Evolutionary conservation across 768 basidiomycete species (phyloP).

Genomic region (Pulveroboletus frians): DNA sequence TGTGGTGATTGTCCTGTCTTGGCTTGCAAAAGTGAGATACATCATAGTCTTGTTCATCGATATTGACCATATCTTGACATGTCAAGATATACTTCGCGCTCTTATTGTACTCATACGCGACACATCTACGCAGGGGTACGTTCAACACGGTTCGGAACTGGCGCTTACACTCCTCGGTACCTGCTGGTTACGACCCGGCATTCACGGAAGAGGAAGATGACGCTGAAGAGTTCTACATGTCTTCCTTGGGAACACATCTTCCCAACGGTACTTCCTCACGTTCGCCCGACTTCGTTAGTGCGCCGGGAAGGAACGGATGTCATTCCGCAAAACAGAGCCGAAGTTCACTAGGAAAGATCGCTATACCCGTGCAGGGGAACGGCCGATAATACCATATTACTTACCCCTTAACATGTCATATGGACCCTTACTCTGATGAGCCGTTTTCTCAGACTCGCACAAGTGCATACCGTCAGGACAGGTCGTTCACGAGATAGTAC

Average conservation of each 20-base stretch:
- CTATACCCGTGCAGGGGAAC: slow-evolving; percentile 43
- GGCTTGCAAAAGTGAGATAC: slow-evolving; percentile 77
- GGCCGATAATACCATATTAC: slow-evolving; percentile 33
- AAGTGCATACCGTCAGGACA: neutral
- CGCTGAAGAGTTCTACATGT: slow-evolving; percentile 62
- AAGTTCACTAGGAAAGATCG: slow-evolving; percentile 23
- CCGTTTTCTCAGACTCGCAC: neutral
- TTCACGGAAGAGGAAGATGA: slow-evolving; percentile 57
- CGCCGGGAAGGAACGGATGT: slow-evolving; percentile 37
- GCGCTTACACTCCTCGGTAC: slow-evolving; percentile 14
- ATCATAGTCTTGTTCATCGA: neutral
- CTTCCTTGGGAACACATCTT: slow-evolving; percentile 49
- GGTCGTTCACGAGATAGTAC: neutral
- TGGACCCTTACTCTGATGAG: slow-evolving; percentile 6
- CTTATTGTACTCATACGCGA: slow-evolving; percentile 87
- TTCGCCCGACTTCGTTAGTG: slow-evolving; percentile 61
- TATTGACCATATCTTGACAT: slow-evolving; percentile 1
- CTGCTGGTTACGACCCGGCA: slow-evolving; percentile 24
- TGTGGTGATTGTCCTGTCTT: slow-evolving; percentile 72
- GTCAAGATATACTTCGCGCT: slow-evolving; percentile 84
- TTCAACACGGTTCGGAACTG: slow-evolving; percentile 70
- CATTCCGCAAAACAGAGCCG: slow-evolving; percentile 24
- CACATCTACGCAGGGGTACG: slow-evolving; percentile 86
- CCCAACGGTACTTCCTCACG: slow-evolving; percentile 43
- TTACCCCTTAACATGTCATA: slow-evolving; percentile 15